Conservation (phyloP, 169 alveolate species). For the Babesia gibsoni region DNA sequence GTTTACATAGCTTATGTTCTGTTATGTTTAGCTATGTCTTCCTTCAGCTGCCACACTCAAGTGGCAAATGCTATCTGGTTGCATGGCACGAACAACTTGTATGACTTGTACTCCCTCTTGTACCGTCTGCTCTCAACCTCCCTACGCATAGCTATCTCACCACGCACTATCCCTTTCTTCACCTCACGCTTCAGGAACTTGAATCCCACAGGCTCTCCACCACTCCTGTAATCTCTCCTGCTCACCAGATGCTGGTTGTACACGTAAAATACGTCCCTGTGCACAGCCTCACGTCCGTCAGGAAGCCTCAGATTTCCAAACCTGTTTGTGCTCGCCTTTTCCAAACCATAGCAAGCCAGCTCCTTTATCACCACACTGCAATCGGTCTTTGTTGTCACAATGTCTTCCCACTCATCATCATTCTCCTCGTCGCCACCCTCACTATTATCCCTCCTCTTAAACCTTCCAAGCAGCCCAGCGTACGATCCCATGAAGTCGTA, state of each 20-base stretch:
- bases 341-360: constrained; percentile 41
- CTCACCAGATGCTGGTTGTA: constrained; percentile 74
- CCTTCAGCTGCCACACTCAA: no score
- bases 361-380: constrained; percentile 8
- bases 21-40: no score
- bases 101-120: constrained; percentile 55
- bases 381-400: constrained; percentile 50
- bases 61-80: constrained; percentile 36
- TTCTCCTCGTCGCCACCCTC: constrained; percentile 8
- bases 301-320: constrained; percentile 79
- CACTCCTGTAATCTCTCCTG: constrained; percentile 6
- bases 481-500: constrained; percentile 61
- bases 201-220: constrained; percentile 31
- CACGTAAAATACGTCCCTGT: constrained; percentile 77
- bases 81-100: constrained; percentile 59
- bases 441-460: background rate
- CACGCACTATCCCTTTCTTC: constrained; percentile 34
- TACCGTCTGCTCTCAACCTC: constrained; percentile 14
- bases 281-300: constrained; percentile 83
- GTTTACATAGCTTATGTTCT: no score
- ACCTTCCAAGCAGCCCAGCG: background rate
- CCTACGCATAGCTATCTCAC: constrained; percentile 33
- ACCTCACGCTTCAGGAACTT: constrained; percentile 15
- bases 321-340: constrained; percentile 66
- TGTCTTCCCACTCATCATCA: constrained; percentile 76